phyloP scores from a whole-genome alignment of 169 alveolate species.

The Plasmodium malariae region DNA sequence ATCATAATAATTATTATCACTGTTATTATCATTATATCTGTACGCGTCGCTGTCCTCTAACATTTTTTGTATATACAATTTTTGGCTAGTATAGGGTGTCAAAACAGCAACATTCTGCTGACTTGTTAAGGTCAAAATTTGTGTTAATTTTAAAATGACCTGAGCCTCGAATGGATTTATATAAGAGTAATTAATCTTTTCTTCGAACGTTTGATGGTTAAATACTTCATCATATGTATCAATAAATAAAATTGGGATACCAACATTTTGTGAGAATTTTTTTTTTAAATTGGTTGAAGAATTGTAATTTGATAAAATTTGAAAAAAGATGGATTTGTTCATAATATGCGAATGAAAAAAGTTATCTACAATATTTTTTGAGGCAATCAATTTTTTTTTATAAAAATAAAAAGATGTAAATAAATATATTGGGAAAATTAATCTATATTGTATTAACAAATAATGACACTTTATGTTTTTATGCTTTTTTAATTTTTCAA shows the following conservation, averaged over 20 bases:
- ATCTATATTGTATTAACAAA: conserved; percentile 44
- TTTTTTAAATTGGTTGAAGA: not conserved
- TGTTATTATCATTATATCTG: too few species aligned
- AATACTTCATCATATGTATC: conserved; percentile 35
- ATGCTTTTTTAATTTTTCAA: conserved; percentile 42
- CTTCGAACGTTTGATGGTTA: conserved; percentile 29
- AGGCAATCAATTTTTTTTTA: conserved; percentile 64
- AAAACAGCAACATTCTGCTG: conserved; percentile 44
- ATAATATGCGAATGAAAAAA: conserved; percentile 1
- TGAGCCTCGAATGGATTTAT: conserved; percentile 52
- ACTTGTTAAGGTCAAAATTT: not conserved
- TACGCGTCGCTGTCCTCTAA: conserved; percentile 19
- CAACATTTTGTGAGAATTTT: not conserved
- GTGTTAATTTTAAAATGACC: conserved; percentile 30
- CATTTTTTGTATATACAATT: conserved; percentile 33
- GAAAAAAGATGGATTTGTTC: not conserved
- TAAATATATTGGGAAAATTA: conserved; percentile 67
- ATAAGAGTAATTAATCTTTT: conserved; percentile 42
- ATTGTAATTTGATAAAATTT: not conserved
- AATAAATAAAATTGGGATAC: conserved; percentile 49
- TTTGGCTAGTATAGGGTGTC: conserved; percentile 68
- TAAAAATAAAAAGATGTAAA: conserved; percentile 68
- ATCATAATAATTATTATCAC: too few species aligned
- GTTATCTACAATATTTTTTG: conserved; percentile 34
- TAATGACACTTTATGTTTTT: conserved; percentile 28